Evolutionary conservation across 192 early-diverging fungal genomes (phyloP).

Genomic region (Linnemannia elongata): DNA sequence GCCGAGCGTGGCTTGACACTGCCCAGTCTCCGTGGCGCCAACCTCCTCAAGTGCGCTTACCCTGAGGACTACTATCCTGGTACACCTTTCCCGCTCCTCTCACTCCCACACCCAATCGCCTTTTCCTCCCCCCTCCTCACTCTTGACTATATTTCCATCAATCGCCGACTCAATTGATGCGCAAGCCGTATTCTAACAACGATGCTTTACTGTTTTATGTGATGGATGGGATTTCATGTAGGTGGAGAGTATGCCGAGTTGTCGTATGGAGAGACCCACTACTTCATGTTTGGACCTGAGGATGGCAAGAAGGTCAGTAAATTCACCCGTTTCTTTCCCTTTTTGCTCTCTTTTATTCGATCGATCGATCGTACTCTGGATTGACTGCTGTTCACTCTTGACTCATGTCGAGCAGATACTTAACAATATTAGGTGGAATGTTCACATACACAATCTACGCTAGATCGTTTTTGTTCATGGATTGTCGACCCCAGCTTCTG

Average conservation of each 20-base stretch:
- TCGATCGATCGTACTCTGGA: not conserved
- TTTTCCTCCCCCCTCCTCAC: too few relatives aligned
- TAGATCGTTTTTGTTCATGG: slow-evolving; percentile 54
- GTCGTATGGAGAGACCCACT: slow-evolving; percentile 51
- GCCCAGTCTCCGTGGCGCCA: slow-evolving; percentile 25
- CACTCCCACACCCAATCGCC: too few relatives aligned
- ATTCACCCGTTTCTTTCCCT: not conserved
- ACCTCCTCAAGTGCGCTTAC: slow-evolving; percentile 22
- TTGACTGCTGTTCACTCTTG: not conserved
- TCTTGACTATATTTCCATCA: too few relatives aligned
- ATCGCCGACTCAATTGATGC: too few relatives aligned
- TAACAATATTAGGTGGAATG: not conserved
- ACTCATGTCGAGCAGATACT: not conserved
- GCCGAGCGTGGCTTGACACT: slow-evolving; percentile 19
- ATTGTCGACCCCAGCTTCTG: slow-evolving; percentile 40
- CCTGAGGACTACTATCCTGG: slow-evolving; percentile 51
- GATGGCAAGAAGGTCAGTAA: slow-evolving; percentile 53
- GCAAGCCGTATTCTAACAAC: not conserved
- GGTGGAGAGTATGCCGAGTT: slow-evolving; percentile 51
- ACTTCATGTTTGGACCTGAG: slow-evolving; percentile 54
- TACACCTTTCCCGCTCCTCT: not conserved
- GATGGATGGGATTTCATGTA: not conserved
- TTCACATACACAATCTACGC: not conserved
- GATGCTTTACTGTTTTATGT: too few relatives aligned
- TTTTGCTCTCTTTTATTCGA: not conserved